Evolutionary conservation across 768 basidiomycete species (phyloP), one percentile per base, ranked within the genome.

Genomic region (Lactifluus pinguis): DNA sequence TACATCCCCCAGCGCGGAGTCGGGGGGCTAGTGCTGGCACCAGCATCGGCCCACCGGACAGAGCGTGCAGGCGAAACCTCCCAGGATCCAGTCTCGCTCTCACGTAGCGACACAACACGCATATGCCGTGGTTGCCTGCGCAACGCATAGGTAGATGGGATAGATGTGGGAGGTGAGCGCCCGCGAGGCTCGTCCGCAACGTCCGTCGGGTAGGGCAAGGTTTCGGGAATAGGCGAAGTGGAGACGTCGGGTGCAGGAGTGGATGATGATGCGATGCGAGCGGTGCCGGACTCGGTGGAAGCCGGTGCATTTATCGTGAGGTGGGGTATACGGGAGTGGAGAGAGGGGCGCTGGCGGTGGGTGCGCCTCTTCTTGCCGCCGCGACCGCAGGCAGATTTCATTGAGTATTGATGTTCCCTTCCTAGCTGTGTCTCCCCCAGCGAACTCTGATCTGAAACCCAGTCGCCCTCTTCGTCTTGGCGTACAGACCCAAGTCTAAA

Each of bases 401-500:
- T 11, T 3, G 30, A 11, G 2, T 41, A 54, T 32, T 30, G 44
- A 32, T 41, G 34, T 11, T 13, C 50, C 11, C 19, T 51, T 32
- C 29, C 50, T 3, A 21, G 25, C 6, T 19, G 25, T 11, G 62
- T 52, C 2, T 60, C 55, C 30, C 66, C 64, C 25, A 65, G 70
- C 25, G 69, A 68, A 58, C 77, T 79, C 25, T 69, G 72, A 51
- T 89, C 87, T 6, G 85, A 87, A 17, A 78, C 77, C 85, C 84
- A 87, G 2, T 77, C 83, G 61, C 81, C 86, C 0, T 82, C 81
- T 2, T 79, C 81, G 4, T 79, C 76, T 7, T 71, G 70, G 32
- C 55, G 53, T 39, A 62, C 69, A 30, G 38, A 48, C 9, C 60
- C 60, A 41, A 56, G 59, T 58, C n/a, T n/a, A n/a, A n/a, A 25